Base-by-base conservation (phyloP, 225 moss, liverwort and hornwort species). In the Physcomitrium patens region DNA sequence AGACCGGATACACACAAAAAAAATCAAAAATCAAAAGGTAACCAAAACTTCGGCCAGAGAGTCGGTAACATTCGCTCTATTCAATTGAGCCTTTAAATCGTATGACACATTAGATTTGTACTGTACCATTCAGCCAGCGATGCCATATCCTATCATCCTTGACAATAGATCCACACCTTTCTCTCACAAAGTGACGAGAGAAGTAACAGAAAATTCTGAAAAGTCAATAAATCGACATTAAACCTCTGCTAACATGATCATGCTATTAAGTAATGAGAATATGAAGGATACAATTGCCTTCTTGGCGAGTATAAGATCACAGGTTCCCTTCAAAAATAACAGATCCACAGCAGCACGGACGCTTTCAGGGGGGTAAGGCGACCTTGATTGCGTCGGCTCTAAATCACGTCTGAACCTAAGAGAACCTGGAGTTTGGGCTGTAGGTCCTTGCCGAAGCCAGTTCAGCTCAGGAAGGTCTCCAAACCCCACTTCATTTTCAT, bases 281-380 rank as follows among this genome's bases (percentile, higher is more conserved):
- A 45, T 31, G 57, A 77, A 89, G 91, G 93, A 93, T 93, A 93
- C 93, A 71, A 89, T 94, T 60, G 94, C 87, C 76, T 83, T 91
- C 76, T 94, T 94, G 23, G 94, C 94, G 60, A 91, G 88, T 76
- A 91, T 89, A 50, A 94, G 85, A 58, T 94, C 94, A 41, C 90
- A 84, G 55, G 85, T 87, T 50, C 94, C 94, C 59, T 89, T 91
- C 77, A 94, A 72, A 67, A 94, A 94, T 23, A 94, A 81, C 49
- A 90, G 60, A 73, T 94, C 91, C 75, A 94, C 94, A 31, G 91
- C 76, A 62, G 85, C 84, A 70, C 89, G 88, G 42, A 90, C 84
- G 63, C 79, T 91, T 65, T 91, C 86, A 42, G 94, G 91, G 43
- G 94, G 94, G 48, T 94, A 94, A 60, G 79, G 42, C 16, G 75